A percentile compares a stretch with the other conserved stretches of the same genome.
phyloP scores from a whole-genome alignment of 2,329 filamentous ascomycete species.

The Penicillium sp. region DNA sequence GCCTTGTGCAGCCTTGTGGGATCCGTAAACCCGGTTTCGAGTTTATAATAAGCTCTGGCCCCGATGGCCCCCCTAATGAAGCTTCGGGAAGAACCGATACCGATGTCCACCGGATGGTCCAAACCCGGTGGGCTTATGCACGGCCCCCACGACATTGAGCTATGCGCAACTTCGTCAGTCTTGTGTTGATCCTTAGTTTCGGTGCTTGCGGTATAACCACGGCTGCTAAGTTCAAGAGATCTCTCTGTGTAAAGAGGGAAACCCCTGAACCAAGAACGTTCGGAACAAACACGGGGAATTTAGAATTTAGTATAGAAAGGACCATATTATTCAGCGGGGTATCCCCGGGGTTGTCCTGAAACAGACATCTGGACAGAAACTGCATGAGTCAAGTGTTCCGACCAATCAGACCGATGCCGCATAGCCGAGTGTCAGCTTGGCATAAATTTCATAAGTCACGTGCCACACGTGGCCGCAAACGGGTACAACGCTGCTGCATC shows the following conservation, averaged over 20 bases:
- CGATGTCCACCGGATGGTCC: not conserved
- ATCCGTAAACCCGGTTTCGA: not conserved
- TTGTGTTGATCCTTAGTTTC: not conserved
- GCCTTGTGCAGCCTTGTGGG: not conserved
- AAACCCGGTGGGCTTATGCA: not conserved
- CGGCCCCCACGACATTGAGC: not conserved
- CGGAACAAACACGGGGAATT: no score
- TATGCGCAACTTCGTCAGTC: not conserved
- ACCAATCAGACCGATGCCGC: conserved; percentile 21
- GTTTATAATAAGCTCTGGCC: not conserved
- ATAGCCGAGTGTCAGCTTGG: conserved; percentile 18
- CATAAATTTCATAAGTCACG: conserved; percentile 17
- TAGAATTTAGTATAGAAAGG: no score
- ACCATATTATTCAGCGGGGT: not conserved
- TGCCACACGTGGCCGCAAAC: conserved; percentile 8
- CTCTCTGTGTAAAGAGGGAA: no score
- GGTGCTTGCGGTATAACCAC: not conserved
- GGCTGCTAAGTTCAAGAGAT: no score
- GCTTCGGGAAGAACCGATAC: conserved; percentile 4
- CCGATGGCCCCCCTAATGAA: not conserved
- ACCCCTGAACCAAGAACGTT: no score
- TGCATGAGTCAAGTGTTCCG: not conserved
- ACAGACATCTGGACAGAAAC: not conserved
- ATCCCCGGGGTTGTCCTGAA: not conserved
- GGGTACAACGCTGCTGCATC: not conserved